These are phyloP conservation scores for Bacidia gigantensis DNA, from an alignment of 495 filamentous ascomycete species.

Conservation along the genomic window DNA sequence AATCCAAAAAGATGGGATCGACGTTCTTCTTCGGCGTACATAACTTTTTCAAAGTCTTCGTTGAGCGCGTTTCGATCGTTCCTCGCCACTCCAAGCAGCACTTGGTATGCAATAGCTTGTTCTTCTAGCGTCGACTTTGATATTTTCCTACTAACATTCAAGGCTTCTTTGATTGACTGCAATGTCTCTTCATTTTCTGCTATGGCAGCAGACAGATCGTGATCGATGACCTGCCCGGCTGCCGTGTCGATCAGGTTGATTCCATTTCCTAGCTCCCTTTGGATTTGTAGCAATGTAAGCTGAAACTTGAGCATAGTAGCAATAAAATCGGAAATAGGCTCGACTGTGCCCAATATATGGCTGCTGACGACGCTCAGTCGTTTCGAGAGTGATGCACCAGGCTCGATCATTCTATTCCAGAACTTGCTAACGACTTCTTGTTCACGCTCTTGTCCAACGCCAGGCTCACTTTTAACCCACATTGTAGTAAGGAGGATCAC, in stretches of 20 bases:
- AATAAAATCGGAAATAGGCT: not conserved
- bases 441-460: not conserved
- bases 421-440: not conserved
- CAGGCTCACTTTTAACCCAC: conserved; percentile 4
- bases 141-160: not conserved
- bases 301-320: not conserved
- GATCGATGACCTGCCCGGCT: not conserved
- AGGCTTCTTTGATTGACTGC: not conserved
- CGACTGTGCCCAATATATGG: not conserved
- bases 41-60: not conserved
- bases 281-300: not conserved
- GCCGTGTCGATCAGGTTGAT: not conserved
- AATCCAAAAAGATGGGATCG: not conserved
- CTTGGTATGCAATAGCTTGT: not conserved
- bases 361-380: not conserved
- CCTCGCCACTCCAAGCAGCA: not conserved
- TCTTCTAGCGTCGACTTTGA: not conserved
- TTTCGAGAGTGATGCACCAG: not conserved
- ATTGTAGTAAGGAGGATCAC: conserved; percentile 16
- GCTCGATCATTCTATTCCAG: not conserved
- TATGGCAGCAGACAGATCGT: not conserved
- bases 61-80: not conserved
- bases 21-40: not conserved
- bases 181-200: not conserved
- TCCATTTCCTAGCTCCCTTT: not conserved